Evolutionary conservation across 1,284 basidiomycete species (phyloP).

Genomic region (Neonothopanus nambi): DNA sequence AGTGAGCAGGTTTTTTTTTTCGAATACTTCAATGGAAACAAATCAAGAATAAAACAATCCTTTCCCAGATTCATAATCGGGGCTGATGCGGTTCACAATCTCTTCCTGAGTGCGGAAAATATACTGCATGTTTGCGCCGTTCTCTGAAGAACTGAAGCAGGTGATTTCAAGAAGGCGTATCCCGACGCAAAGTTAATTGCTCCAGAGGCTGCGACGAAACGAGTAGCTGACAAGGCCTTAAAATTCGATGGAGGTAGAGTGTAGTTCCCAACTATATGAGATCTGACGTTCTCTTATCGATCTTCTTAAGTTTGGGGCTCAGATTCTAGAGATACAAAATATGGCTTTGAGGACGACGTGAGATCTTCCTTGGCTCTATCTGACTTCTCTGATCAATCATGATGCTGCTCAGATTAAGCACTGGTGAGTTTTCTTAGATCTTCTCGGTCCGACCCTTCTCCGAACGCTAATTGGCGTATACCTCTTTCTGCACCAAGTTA

Average conservation of each 20-base stretch:
- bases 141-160: slow-evolving; percentile 28
- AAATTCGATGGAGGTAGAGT: slow-evolving; percentile 57
- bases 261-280: not conserved
- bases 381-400: not conserved
- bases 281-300: slow-evolving; percentile 7
- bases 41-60: not conserved
- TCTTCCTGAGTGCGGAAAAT: slow-evolving; percentile 54
- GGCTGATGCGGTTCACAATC: slow-evolving; percentile 63
- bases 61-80: slow-evolving; percentile 62
- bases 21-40: no score
- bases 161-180: slow-evolving; percentile 74
- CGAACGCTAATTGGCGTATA: not conserved
- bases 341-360: slow-evolving; percentile 85
- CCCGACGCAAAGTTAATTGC: slow-evolving; percentile 77
- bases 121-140: not conserved
- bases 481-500: slow-evolving; percentile 46
- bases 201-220: slow-evolving; percentile 53
- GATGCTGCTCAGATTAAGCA: slow-evolving; percentile 50
- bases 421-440: slow-evolving; percentile 43
- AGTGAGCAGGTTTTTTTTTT: slow-evolving; percentile 44
- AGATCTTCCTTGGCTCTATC: slow-evolving; percentile 19
- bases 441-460: no score
- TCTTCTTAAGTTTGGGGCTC: slow-evolving; percentile 56
- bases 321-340: slow-evolving; percentile 62
- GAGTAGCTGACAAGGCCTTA: slow-evolving; percentile 42